Evolutionary conservation across 2,329 filamentous ascomycete genomes (phyloP).

Genomic region (Beauveria scarabaeidicola): DNA sequence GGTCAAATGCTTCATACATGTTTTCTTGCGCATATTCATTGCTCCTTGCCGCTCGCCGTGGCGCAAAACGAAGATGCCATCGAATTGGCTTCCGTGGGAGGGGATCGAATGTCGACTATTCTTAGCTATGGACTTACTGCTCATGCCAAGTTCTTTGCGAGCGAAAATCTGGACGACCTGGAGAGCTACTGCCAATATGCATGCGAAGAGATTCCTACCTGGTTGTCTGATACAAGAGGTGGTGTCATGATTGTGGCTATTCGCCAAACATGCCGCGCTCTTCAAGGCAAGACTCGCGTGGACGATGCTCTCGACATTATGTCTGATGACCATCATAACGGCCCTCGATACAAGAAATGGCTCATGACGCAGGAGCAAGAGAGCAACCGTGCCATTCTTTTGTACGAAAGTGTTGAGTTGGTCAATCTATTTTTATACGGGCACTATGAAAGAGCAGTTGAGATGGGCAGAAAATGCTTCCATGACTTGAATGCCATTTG

Average conservation of each 20-base stretch:
- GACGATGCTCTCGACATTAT: slow-evolving; percentile 48
- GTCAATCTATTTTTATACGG: slow-evolving; percentile 55
- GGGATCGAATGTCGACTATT: slow-evolving; percentile 64
- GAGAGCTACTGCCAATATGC: slow-evolving; percentile 63
- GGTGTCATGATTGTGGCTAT: slow-evolving; percentile 60
- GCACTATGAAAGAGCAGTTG: slow-evolving; percentile 50
- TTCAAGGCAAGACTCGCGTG: slow-evolving; percentile 63
- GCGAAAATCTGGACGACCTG: slow-evolving; percentile 59
- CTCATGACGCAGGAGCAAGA: slow-evolving; percentile 42
- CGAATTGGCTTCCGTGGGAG: slow-evolving; percentile 56
- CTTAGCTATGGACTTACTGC: slow-evolving; percentile 62
- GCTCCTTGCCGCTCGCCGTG: slow-evolving; percentile 50
- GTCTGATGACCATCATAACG: slow-evolving; percentile 59
- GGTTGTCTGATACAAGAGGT: slow-evolving; percentile 62
- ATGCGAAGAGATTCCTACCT: slow-evolving; percentile 66
- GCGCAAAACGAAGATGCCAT: slow-evolving; percentile 55
- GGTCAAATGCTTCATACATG: slow-evolving; percentile 61
- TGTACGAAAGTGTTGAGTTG: slow-evolving; percentile 61
- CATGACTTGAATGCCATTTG: slow-evolving; percentile 43
- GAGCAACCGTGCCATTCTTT: slow-evolving; percentile 53
- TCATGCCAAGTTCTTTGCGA: slow-evolving; percentile 59
- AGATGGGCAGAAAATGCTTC: slow-evolving; percentile 44
- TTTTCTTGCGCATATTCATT: slow-evolving; percentile 62
- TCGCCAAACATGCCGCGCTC: slow-evolving; percentile 57
- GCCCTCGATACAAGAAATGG: slow-evolving; percentile 51